Percentiles rank a stretch among this genome's conserved stretches.
These are phyloP conservation scores for Cystofilobasidium ferigula DNA, from an alignment of 768 basidiomycete genomes.

Conservation along the genomic window DNA sequence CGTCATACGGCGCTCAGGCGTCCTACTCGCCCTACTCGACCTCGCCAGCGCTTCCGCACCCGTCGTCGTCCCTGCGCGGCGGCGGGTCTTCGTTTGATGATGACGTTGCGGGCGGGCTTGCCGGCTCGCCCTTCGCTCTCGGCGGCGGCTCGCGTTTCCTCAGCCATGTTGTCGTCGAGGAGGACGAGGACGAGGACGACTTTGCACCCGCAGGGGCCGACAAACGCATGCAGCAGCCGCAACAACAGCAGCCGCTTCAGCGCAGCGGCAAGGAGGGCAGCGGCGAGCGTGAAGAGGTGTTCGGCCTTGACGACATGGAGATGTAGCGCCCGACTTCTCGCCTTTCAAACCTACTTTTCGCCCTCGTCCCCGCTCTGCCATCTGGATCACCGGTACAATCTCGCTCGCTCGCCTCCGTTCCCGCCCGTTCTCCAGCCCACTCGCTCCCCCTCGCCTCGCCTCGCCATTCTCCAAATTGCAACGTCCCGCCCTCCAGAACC, in stretches of 20 bases:
- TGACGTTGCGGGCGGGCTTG: constrained; percentile 1
- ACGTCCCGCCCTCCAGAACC: too few species aligned
- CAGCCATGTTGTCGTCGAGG: not conserved
- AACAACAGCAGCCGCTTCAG: not conserved
- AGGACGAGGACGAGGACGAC: not conserved
- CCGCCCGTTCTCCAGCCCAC: too few species aligned
- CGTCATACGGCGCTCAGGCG: not conserved
- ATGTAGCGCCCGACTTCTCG: too few species aligned
- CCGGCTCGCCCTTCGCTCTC: not conserved
- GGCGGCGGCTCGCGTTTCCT: not conserved
- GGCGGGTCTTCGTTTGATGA: constrained; percentile 10
- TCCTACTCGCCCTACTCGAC: constrained; percentile 13
- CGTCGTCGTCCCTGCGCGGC: constrained; percentile 12
- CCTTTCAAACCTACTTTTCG: too few species aligned
- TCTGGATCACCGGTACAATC: too few species aligned
- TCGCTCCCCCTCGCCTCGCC: too few species aligned
- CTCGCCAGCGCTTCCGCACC: constrained; percentile 7
- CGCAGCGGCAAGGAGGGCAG: not conserved
- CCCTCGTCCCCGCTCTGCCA: too few species aligned
- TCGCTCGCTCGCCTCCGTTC: too few species aligned
- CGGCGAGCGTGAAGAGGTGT: not conserved
- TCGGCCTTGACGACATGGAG: not conserved
- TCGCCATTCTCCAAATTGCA: too few species aligned
- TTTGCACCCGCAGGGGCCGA: too few species aligned
- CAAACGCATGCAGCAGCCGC: too few species aligned